These are phyloP conservation scores for Porcisia hertigi DNA, from an alignment of 208 protist genomes.

Conservation along the genomic window DNA sequence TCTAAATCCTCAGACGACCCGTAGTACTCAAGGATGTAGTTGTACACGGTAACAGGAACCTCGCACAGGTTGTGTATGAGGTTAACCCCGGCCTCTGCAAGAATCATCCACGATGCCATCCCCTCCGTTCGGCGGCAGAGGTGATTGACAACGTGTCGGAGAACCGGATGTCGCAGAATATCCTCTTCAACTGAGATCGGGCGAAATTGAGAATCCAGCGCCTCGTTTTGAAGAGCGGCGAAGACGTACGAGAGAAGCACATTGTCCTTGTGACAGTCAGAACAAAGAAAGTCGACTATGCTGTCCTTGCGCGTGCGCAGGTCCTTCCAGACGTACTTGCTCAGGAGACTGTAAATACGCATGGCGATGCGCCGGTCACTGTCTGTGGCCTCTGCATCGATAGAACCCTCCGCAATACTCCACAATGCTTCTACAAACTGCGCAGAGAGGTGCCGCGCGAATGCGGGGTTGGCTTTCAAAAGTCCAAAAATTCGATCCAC, in stretches of 20 bases:
- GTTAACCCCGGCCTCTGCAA: slow-evolving; percentile 73
- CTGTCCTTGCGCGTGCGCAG: slow-evolving; percentile 65
- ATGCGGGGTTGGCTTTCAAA: slow-evolving; percentile 60
- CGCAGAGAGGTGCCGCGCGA: slow-evolving; percentile 57
- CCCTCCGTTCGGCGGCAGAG: slow-evolving; percentile 77
- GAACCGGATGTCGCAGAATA: slow-evolving; percentile 52
- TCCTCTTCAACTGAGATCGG: slow-evolving; percentile 54
- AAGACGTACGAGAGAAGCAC: slow-evolving; percentile 83
- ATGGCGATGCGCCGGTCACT: slow-evolving; percentile 83
- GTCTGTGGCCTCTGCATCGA: slow-evolving; percentile 50
- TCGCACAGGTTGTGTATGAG: slow-evolving; percentile 79
- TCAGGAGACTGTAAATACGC: slow-evolving; percentile 86
- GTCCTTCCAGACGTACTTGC: slow-evolving; percentile 71
- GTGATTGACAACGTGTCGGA: slow-evolving; percentile 75
- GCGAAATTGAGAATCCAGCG: slow-evolving; percentile 66
- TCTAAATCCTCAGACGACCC: slow-evolving; percentile 10
- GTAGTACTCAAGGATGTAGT: slow-evolving; percentile 78
- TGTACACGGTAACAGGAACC: slow-evolving; percentile 71
- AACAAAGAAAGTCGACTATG: slow-evolving; percentile 71
- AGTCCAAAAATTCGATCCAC: slow-evolving; percentile 82
- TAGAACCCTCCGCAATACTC: slow-evolving; percentile 79
- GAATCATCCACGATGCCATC: slow-evolving; percentile 77
- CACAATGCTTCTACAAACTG: slow-evolving; percentile 87
- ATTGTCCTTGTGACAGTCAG: slow-evolving; percentile 71
- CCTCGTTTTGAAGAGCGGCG: slow-evolving; percentile 68